Evolutionary conservation across 2,329 filamentous ascomycete genomes (phyloP).

Genomic region (Penicillium sp.): DNA sequence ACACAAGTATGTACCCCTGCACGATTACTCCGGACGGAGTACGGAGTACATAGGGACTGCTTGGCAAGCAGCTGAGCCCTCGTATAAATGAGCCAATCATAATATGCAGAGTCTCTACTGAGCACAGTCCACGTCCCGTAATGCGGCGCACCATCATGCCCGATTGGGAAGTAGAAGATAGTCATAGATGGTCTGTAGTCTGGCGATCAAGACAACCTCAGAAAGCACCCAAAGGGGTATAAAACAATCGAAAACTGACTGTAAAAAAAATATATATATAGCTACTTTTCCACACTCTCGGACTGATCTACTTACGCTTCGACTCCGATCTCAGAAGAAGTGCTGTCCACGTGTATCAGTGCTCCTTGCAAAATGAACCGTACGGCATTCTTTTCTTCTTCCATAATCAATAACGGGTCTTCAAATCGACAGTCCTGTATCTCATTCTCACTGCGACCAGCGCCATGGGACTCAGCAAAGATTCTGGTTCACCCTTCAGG

Average conservation of each 20-base stretch:
- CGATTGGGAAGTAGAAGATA: background rate
- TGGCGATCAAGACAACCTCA: background rate
- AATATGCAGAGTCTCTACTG: no score
- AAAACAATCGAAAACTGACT: background rate
- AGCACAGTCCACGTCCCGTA: background rate
- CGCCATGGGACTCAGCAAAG: background rate
- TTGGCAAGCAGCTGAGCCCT: background rate
- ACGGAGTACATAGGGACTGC: background rate
- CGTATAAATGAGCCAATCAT: background rate
- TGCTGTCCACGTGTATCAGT: background rate
- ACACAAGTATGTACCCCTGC: no score
- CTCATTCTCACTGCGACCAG: background rate
- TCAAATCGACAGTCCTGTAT: background rate
- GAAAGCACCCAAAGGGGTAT: background rate
- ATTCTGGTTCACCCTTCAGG: background rate
- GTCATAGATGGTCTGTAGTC: background rate
- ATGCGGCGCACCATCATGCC: constrained; percentile 1
- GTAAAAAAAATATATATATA: no score
- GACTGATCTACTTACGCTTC: background rate
- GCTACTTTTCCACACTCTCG: background rate
- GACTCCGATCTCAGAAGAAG: background rate
- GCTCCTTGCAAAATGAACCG: background rate
- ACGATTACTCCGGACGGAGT: background rate
- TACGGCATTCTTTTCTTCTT: background rate
- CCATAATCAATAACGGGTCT: background rate